Evolutionary conservation across 495 filamentous ascomycete genomes (phyloP).

Genomic region (Aspergillus taichungensis): DNA sequence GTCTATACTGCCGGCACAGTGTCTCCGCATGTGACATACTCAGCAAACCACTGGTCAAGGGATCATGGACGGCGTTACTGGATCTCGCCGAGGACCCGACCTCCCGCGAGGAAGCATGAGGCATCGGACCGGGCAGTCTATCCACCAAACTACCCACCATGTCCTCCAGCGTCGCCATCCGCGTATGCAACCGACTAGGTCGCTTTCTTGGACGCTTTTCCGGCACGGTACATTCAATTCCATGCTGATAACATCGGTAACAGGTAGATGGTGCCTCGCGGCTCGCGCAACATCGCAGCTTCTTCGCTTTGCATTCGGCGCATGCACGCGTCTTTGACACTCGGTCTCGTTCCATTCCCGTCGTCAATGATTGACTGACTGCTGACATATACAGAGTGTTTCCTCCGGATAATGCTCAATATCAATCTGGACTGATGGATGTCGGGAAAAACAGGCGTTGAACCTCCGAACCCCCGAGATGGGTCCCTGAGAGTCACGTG

Average conservation of each 20-base stretch:
- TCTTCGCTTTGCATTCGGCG: slow-evolving; percentile 1
- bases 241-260: neutral
- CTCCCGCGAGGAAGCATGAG: too few relatives aligned
- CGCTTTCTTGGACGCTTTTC: neutral
- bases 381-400: too few relatives aligned
- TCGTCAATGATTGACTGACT: too few relatives aligned
- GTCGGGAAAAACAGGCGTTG: too few relatives aligned
- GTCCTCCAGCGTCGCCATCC: neutral
- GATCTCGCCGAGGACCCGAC: too few relatives aligned
- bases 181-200: neutral
- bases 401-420: too few relatives aligned
- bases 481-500: too few relatives aligned
- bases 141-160: slow-evolving; percentile 1
- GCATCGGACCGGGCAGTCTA: neutral
- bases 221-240: neutral
- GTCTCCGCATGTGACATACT: too few relatives aligned
- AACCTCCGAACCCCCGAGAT: too few relatives aligned
- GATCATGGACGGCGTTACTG: too few relatives aligned
- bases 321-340: neutral
- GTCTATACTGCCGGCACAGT: neutral
- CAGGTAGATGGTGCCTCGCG: neutral
- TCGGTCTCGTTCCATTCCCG: neutral
- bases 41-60: too few relatives aligned
- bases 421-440: too few relatives aligned
- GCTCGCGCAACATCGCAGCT: neutral